Conservation (phyloP, 495 filamentous ascomycete species). For the Aspergillus incahuasiensis region DNA sequence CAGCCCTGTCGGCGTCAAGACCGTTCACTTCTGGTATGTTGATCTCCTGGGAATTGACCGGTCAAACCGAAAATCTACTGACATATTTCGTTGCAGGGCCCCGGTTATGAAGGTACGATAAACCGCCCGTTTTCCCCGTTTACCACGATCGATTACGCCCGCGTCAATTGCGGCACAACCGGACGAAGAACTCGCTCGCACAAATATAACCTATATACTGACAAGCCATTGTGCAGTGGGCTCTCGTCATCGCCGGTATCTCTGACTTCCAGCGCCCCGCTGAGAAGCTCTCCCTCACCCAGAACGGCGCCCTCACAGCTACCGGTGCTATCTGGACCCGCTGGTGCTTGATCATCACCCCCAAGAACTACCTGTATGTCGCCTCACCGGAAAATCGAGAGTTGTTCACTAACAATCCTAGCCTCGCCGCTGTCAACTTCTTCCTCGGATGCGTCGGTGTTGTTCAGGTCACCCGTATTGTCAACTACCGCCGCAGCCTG, state of each 20-base stretch:
- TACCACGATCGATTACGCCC: not conserved
- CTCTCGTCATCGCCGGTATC: conserved; percentile 83
- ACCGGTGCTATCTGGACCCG: conserved; percentile 98
- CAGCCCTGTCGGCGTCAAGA: conserved; percentile 85
- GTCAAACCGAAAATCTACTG: conserved; percentile 6
- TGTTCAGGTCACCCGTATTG: conserved; percentile 75
- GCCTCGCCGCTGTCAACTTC: conserved; percentile 95
- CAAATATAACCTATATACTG: not conserved
- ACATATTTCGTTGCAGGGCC: conserved; percentile 54
- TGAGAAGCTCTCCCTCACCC: conserved; percentile 83
- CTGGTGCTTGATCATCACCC: conserved; percentile 97
- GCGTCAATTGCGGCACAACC: too few species aligned
- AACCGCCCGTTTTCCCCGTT: conserved; percentile 11
- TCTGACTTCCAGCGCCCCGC: conserved; percentile 90
- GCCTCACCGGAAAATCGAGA: not conserved
- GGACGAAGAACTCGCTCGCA: too few species aligned
- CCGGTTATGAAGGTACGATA: conserved; percentile 86
- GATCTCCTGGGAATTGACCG: not conserved
- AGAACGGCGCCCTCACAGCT: conserved; percentile 79
- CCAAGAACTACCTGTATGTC: conserved; percentile 78
- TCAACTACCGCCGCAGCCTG: conserved; percentile 59
- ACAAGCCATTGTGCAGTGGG: conserved; percentile 56
- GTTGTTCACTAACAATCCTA: conserved; percentile 26
- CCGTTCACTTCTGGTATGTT: conserved; percentile 92
- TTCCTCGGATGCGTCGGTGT: conserved; percentile 86